Evolutionary conservation across 208 protist genomes (phyloP).

Genomic region (Angomonas desouzai): DNA sequence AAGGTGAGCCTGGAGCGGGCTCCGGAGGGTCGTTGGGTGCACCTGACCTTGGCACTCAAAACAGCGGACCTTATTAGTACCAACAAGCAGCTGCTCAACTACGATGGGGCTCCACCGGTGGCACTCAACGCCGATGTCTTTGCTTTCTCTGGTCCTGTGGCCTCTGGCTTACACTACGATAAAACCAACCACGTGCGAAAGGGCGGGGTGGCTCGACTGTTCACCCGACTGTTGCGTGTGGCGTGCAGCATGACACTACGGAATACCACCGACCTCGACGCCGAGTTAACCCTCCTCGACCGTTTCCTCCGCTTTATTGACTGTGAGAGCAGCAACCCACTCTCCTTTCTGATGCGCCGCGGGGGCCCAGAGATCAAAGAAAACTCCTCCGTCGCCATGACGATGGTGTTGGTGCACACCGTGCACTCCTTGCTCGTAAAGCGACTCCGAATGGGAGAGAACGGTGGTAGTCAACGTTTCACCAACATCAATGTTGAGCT

Average conservation of each 20-base stretch:
- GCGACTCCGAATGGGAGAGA: slow-evolving; percentile 41
- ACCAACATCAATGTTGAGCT: slow-evolving; percentile 50
- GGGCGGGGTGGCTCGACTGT: slow-evolving; percentile 77
- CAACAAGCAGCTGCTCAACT: slow-evolving; percentile 48
- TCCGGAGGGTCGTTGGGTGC: slow-evolving; percentile 76
- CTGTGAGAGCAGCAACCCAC: slow-evolving; percentile 28
- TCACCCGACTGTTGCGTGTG: slow-evolving; percentile 69
- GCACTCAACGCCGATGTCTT: slow-evolving; percentile 14
- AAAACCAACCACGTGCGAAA: slow-evolving; percentile 17
- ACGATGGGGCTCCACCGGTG: slow-evolving; percentile 28
- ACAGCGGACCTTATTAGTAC: slow-evolving; percentile 53
- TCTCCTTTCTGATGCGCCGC: slow-evolving; percentile 32
- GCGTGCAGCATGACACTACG: slow-evolving; percentile 61
- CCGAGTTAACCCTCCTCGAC: slow-evolving; percentile 34
- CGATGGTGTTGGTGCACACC: slow-evolving; percentile 56
- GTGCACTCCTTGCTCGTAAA: slow-evolving; percentile 69
- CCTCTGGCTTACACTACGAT: slow-evolving; percentile 8
- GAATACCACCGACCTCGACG: slow-evolving; percentile 22
- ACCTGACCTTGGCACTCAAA: slow-evolving; percentile 62
- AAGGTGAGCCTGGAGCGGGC: slow-evolving; percentile 24
- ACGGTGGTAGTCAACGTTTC: slow-evolving; percentile 26
- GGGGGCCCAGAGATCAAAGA: slow-evolving; percentile 41
- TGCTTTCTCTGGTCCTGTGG: slow-evolving; percentile 11
- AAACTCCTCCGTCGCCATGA: slow-evolving; percentile 57
- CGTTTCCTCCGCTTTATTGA: slow-evolving; percentile 48